phyloP scores from a whole-genome alignment of 1,139 yeast species.

The Kluyveromyces marxianus region DNA sequence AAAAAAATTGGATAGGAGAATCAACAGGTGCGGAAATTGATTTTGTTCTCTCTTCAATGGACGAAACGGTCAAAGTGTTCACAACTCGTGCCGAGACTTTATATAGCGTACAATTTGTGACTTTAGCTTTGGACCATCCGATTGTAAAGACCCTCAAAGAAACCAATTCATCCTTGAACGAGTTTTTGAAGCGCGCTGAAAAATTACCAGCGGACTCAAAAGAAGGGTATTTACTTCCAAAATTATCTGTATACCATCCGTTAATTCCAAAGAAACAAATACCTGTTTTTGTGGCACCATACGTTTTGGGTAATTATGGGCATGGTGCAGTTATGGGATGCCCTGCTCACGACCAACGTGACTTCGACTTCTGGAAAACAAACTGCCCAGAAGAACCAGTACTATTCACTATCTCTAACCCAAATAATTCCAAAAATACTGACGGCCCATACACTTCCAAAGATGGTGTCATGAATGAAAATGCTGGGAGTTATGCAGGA shows the following conservation, averaged over 20 bases:
- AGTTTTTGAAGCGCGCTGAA: slow-evolving; percentile 39
- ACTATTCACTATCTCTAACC: slow-evolving; percentile 39
- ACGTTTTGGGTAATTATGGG: slow-evolving; percentile 77
- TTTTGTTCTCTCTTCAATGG: slow-evolving; percentile 31
- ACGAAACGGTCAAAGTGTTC: slow-evolving; percentile 42
- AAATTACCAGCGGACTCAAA: slow-evolving; percentile 46
- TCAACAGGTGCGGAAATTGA: slow-evolving; percentile 69
- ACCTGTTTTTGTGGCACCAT: slow-evolving; percentile 87
- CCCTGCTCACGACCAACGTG: slow-evolving; percentile 88
- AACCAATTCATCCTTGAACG: slow-evolving; percentile 35
- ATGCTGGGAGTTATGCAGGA: slow-evolving; percentile 48
- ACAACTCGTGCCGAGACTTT: slow-evolving; percentile 90
- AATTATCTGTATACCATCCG: slow-evolving; percentile 53
- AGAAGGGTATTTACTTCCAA: slow-evolving; percentile 50
- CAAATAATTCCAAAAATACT: slow-evolving; percentile 15
- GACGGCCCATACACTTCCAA: slow-evolving; percentile 42
- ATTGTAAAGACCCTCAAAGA: slow-evolving; percentile 37
- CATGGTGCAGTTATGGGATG: slow-evolving; percentile 97
- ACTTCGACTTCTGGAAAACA: slow-evolving; percentile 65
- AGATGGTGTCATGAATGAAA: slow-evolving; percentile 46
- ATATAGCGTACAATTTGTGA: slow-evolving; percentile 73
- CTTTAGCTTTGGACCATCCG: slow-evolving; percentile 68
- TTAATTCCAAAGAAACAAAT: slow-evolving; percentile 36
- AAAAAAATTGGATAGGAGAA: slow-evolving; percentile 86
- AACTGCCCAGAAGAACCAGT: slow-evolving; percentile 46